phyloP scores from a whole-genome alignment of 345 rosid species.

The Heritiera fomes region DNA sequence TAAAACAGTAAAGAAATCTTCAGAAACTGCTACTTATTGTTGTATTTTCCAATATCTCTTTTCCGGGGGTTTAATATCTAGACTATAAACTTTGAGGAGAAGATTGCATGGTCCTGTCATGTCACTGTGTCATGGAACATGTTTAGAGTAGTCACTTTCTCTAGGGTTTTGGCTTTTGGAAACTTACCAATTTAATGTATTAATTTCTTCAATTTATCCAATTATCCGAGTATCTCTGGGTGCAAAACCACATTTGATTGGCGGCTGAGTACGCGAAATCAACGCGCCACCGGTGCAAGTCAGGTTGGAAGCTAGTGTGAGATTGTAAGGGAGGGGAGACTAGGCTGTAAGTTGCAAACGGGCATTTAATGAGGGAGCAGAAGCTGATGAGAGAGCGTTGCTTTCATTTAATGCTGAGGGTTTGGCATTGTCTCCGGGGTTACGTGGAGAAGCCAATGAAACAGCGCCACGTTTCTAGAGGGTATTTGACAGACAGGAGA shows the following conservation, averaged over 20 bases:
- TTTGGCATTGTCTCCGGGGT: slow-evolving; percentile 14
- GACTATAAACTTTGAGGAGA: background rate
- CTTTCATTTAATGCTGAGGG: slow-evolving; percentile 34
- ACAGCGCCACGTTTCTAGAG: slow-evolving; percentile 12
- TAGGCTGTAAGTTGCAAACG: background rate
- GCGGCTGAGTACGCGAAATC: background rate
- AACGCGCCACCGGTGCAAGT: background rate
- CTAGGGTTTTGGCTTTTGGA: background rate
- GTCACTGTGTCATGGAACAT: background rate
- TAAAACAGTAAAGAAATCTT: background rate
- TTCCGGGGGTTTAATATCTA: background rate
- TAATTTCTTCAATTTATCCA: background rate
- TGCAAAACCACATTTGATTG: background rate
- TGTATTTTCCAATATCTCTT: slow-evolving; percentile 8
- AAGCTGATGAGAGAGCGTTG: slow-evolving; percentile 32
- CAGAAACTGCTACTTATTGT: background rate
- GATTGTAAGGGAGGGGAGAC: background rate
- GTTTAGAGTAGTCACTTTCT: background rate
- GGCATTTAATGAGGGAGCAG: slow-evolving; percentile 43
- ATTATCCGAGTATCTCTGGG: background rate
- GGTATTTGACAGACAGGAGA: background rate
- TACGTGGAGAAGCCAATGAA: slow-evolving; percentile 16
- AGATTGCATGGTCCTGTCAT: background rate
- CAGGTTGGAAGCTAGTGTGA: background rate
- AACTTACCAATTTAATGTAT: background rate